phyloP scores from a whole-genome alignment of 2,329 filamentous ascomycete genomes.

The Neofusicoccum parvum region DNA sequence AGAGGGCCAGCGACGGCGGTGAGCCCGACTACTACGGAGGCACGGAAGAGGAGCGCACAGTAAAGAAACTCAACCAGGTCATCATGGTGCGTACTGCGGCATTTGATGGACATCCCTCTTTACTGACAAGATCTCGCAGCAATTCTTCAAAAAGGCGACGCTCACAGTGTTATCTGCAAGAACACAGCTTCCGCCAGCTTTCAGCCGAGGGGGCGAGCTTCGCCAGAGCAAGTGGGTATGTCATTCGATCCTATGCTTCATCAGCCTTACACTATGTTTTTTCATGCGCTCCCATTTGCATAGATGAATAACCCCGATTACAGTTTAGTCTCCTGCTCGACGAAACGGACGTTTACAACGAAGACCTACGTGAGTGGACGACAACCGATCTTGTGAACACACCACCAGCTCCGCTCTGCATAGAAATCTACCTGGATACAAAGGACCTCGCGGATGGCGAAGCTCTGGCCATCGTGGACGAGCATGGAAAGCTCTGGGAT shows the following conservation, averaged over 20 bases:
- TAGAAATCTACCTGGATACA: slow-evolving; percentile 87
- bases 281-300: background rate
- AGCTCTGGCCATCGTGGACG: slow-evolving; percentile 83
- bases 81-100: slow-evolving; percentile 67
- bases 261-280: background rate
- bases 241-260: slow-evolving; percentile 23
- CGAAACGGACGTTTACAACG: slow-evolving; percentile 83
- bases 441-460: slow-evolving; percentile 79
- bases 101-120: background rate
- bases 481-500: slow-evolving; percentile 89
- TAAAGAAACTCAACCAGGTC: slow-evolving; percentile 82
- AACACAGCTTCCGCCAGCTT: slow-evolving; percentile 65
- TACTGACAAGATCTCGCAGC: slow-evolving; percentile 57
- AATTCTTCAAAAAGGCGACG: slow-evolving; percentile 87
- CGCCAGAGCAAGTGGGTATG: slow-evolving; percentile 87
- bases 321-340: slow-evolving; percentile 96
- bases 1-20: slow-evolving; percentile 54
- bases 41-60: slow-evolving; percentile 35
- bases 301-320: slow-evolving; percentile 21
- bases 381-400: slow-evolving; percentile 74
- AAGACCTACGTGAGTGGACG: slow-evolving; percentile 82
- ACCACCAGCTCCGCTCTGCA: slow-evolving; percentile 78
- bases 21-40: slow-evolving; percentile 46
- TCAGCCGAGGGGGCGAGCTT: slow-evolving; percentile 60
- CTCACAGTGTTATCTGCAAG: slow-evolving; percentile 81